Evolutionary conservation across 1,284 basidiomycete species (phyloP), one percentile per base, ranked within the genome.

Genomic region (Sanghuangporus sanghuang): DNA sequence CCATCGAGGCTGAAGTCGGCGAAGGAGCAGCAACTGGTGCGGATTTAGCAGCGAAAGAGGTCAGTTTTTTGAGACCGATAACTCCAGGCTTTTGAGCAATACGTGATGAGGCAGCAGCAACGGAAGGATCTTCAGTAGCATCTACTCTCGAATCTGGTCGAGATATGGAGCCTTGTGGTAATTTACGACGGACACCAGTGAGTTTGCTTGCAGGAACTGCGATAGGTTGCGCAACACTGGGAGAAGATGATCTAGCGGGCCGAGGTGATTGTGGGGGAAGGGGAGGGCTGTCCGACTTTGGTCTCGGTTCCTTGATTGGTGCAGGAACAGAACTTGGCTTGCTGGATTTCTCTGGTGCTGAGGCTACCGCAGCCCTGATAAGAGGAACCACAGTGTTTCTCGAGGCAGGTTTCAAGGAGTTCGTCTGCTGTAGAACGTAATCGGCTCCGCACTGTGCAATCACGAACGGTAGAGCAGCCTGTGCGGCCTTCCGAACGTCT

Each of bases 401-500:
- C 11, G 96, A 97, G 0, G 97, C 97, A 16, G 96, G 90, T 74
- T 99, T 99, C 66, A 99, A 80, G 1, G 86, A 85, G 65, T 83
- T 87, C 2, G 95, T 91, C 74, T 95, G 89, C 55, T 93, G 89
- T 78, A 97, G 80, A 55, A 99, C 89, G 69, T 85, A 86, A 68
- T 96, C 93, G 73, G 86, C 94, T 1, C 97, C 95, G 23, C 87
- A 87, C 56, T 79, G 87, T 8, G 82, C 77, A 57, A 99, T 89
- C 59, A 99, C 78, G 56, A 80, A 79, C 0, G 95, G 95, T 21
- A 99, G 76, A 21, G 96, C 75, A 1, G 87, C 87, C 67, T 93
- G 89, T 0, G 96, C 94, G 9, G 86, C 89, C 75, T 98, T 98
- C 65, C 97, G 87, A 6, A 99, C 93, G 69, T 99, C 96, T 6